Percentiles rank a stretch among this genome's conserved stretches.
phyloP scores from a whole-genome alignment of 257 asterid species.

The Salvia hispanica region DNA sequence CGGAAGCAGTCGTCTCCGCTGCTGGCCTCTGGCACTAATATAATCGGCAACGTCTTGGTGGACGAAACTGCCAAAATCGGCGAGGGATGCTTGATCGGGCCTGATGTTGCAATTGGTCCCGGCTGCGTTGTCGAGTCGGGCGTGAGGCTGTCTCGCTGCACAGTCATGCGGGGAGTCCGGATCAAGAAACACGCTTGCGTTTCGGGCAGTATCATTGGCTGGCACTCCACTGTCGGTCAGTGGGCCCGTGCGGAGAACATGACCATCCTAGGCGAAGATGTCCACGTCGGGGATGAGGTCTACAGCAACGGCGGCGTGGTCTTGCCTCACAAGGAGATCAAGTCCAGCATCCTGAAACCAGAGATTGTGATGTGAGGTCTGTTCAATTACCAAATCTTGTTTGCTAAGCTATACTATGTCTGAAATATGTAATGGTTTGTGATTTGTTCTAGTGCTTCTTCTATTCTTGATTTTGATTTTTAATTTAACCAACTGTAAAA shows the following conservation, averaged over 20 bases:
- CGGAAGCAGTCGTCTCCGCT: conserved; percentile 61
- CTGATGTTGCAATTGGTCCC: conserved; percentile 86
- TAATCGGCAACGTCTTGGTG: conserved; percentile 74
- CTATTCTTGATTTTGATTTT: conserved; percentile 19
- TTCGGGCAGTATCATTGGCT: conserved; percentile 80
- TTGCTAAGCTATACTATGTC: conserved; percentile 24
- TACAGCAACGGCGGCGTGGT: conserved; percentile 88
- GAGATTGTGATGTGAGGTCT: conserved; percentile 72
- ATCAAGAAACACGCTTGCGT: conserved; percentile 78
- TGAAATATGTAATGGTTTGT: background rate
- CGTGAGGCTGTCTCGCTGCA: conserved; percentile 87
- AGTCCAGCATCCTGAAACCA: conserved; percentile 79
- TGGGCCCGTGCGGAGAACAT: conserved; percentile 96
- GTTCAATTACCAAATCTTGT: conserved; percentile 24
- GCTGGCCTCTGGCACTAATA: conserved; percentile 60
- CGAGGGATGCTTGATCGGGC: conserved; percentile 88
- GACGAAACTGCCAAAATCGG: conserved; percentile 78
- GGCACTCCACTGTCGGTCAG: conserved; percentile 92
- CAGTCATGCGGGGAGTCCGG: conserved; percentile 84
- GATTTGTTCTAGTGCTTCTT: background rate
- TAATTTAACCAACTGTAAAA: conserved; percentile 31
- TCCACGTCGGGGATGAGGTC: conserved; percentile 82
- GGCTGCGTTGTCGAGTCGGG: conserved; percentile 84
- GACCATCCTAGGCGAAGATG: conserved; percentile 92
- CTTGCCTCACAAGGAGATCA: conserved; percentile 88